Percentiles rank a stretch among this genome's conserved stretches.
phyloP scores from a whole-genome alignment of 768 basidiomycete genomes.

The Suillus bovinus region DNA sequence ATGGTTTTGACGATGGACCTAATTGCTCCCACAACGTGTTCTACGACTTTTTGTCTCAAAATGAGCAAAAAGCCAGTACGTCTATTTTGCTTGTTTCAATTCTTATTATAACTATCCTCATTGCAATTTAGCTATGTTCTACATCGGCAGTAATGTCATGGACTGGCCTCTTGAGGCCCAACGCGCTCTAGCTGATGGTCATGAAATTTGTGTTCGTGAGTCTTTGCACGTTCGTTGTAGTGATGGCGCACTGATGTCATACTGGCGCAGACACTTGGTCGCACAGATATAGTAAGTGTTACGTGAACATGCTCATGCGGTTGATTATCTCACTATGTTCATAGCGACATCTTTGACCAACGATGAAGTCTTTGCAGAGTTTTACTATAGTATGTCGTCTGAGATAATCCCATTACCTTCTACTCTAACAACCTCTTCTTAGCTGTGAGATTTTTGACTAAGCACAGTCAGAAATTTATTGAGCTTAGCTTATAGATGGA shows the following conservation, averaged over 20 bases:
- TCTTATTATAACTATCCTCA: not conserved
- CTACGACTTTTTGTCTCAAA: constrained; percentile 50
- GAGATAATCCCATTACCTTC: not conserved
- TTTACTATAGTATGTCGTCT: constrained; percentile 62
- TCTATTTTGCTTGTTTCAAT: constrained; percentile 11
- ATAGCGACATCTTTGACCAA: constrained; percentile 61
- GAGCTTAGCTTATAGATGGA: constrained; percentile 37
- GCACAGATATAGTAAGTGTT: constrained; percentile 46
- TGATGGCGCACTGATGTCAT: not conserved
- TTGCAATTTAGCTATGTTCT: constrained; percentile 52
- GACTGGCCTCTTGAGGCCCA: constrained; percentile 58
- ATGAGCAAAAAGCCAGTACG: constrained; percentile 64
- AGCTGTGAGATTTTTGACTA: constrained; percentile 25
- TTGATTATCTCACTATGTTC: not conserved
- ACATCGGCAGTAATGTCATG: constrained; percentile 58
- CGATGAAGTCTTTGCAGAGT: constrained; percentile 70
- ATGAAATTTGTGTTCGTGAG: constrained; percentile 63
- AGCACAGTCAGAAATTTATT: not conserved
- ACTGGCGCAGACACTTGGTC: constrained; percentile 31
- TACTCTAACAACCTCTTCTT: not conserved
- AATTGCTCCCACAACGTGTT: constrained; percentile 66
- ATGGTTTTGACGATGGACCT: constrained; percentile 66
- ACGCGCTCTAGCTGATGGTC: constrained; percentile 53
- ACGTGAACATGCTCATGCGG: not conserved
- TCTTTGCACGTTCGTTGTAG: constrained; percentile 17